Conservation (phyloP, 2,329 filamentous ascomycete species). For the Exophiala viscosa region DNA sequence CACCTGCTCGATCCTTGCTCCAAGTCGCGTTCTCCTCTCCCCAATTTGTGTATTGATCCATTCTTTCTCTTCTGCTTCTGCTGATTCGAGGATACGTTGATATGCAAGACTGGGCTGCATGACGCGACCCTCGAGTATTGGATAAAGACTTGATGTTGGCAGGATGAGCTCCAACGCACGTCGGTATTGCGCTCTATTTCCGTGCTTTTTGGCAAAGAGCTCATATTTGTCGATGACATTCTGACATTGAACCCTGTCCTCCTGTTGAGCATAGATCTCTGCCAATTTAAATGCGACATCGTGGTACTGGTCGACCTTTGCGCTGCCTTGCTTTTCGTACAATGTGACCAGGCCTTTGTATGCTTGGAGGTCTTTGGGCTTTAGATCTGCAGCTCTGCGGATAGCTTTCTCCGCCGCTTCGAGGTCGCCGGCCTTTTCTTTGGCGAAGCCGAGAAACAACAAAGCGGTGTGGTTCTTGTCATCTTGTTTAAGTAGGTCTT, state of each 20-base stretch:
- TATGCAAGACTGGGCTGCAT: slow-evolving; percentile 78
- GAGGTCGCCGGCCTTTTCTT: slow-evolving; percentile 69
- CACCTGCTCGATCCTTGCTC: slow-evolving; percentile 77
- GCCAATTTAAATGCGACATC: slow-evolving; percentile 70
- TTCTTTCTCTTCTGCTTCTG: slow-evolving; percentile 82
- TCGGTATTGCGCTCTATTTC: slow-evolving; percentile 69
- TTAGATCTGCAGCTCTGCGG: slow-evolving; percentile 65
- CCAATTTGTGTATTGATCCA: slow-evolving; percentile 86
- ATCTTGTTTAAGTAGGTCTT: slow-evolving; percentile 67
- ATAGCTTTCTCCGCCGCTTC: slow-evolving; percentile 77
- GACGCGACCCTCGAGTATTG: slow-evolving; percentile 76
- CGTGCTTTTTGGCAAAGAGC: slow-evolving; percentile 67
- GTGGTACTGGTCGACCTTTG: slow-evolving; percentile 70
- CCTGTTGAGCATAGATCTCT: slow-evolving; percentile 65
- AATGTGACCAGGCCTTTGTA: slow-evolving; percentile 87
- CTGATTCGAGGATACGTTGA: slow-evolving; percentile 73
- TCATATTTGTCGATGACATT: slow-evolving; percentile 74
- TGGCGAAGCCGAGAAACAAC: slow-evolving; percentile 81
- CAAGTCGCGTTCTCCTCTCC: slow-evolving; percentile 80
- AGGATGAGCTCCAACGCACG: slow-evolving; percentile 72
- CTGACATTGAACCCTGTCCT: slow-evolving; percentile 58
- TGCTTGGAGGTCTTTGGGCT: slow-evolving; percentile 72
- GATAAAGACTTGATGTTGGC: slow-evolving; percentile 76
- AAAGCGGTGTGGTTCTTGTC: slow-evolving; percentile 77
- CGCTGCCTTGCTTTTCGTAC: slow-evolving; percentile 71